These are phyloP conservation scores for Noccaea caerulescens DNA, from an alignment of 345 rosid genomes.

Conservation along the genomic window DNA sequence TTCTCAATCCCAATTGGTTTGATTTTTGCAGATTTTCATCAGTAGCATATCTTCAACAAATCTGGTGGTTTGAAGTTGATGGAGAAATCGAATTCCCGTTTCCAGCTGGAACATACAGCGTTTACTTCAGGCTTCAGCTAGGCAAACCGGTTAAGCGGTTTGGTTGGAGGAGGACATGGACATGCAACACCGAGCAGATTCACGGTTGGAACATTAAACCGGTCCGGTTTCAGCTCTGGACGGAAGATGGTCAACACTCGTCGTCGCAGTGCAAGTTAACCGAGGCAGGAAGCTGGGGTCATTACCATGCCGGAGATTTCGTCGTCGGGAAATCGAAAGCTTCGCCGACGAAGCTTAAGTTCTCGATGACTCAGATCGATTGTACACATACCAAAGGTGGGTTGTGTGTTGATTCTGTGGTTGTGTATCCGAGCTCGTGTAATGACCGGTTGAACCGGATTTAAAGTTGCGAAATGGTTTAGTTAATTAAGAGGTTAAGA, in stretches of 20 bases:
- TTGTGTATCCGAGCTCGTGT: slow-evolving; percentile 68
- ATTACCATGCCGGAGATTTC: slow-evolving; percentile 87
- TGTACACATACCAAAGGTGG: slow-evolving; percentile 99
- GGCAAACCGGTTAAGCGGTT: slow-evolving; percentile 66
- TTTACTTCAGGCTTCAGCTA: slow-evolving; percentile 82
- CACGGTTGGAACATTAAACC: slow-evolving; percentile 97
- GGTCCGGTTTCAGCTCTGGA: slow-evolving; percentile 81
- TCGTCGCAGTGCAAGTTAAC: slow-evolving; percentile 69
- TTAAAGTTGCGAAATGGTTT: slow-evolving; percentile 47
- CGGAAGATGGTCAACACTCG: slow-evolving; percentile 80
- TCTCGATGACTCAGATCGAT: slow-evolving; percentile 94
- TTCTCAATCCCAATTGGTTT: not conserved
- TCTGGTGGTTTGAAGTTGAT: slow-evolving; percentile 94
- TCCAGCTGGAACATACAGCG: slow-evolving; percentile 80
- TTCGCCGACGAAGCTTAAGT: slow-evolving; percentile 56
- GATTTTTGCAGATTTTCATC: slow-evolving; percentile 58
- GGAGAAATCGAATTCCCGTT: slow-evolving; percentile 93
- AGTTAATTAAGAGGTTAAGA: slow-evolving; percentile 37
- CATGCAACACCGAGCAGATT: slow-evolving; percentile 70
- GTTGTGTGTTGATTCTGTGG: slow-evolving; percentile 77
- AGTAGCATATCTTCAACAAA: slow-evolving; percentile 91
- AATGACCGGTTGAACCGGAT: slow-evolving; percentile 64
- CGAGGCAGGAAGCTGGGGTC: slow-evolving; percentile 74
- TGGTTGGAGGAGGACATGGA: slow-evolving; percentile 55
- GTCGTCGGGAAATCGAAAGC: slow-evolving; percentile 49